Percentiles rank a stretch among this genome's conserved stretches.
Evolutionary conservation across 2,329 filamentous ascomycete genomes (phyloP).

Genomic region (Neoascochyta sp.): DNA sequence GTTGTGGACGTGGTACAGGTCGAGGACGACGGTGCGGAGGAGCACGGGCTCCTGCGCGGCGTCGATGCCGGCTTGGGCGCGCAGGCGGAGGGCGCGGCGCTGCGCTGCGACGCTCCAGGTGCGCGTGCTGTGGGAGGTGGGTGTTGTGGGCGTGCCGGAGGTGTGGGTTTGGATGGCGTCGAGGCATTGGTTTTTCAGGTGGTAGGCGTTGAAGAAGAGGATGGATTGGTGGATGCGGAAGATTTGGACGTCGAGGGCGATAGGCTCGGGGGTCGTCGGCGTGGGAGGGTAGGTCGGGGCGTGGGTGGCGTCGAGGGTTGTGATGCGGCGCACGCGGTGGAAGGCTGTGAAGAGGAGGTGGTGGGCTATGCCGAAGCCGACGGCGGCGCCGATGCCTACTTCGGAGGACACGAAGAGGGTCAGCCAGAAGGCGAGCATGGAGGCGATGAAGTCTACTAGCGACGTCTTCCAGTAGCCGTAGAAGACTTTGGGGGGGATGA

Average conservation of each 20-base stretch:
- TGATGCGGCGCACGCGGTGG: conserved; percentile 35
- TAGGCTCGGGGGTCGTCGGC: conserved; percentile 6
- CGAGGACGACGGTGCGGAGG: conserved; percentile 51
- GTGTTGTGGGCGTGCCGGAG: conserved; percentile 39
- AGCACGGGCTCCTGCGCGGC: conserved; percentile 36
- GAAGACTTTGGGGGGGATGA: conserved; percentile 57
- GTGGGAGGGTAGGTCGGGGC: conserved; percentile 7
- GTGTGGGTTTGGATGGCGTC: conserved; percentile 51
- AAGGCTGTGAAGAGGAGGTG: conserved; percentile 59
- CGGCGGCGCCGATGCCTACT: conserved; percentile 56
- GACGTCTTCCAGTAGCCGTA: conserved; percentile 64
- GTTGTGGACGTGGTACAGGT: conserved; percentile 52
- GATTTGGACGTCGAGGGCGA: conserved; percentile 51
- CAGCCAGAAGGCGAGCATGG: conserved; percentile 62
- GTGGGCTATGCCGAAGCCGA: conserved; percentile 50
- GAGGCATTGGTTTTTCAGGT: conserved; percentile 49
- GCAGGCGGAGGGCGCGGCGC: conserved; percentile 47
- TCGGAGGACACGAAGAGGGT: conserved; percentile 60
- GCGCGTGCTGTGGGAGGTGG: conserved; percentile 39
- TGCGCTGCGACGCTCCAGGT: conserved; percentile 55
- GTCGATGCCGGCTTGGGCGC: conserved; percentile 39
- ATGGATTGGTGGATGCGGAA: conserved; percentile 57
- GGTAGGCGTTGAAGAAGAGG: conserved; percentile 60
- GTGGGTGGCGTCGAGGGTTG: conserved; percentile 9
- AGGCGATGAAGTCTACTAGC: conserved; percentile 60